Evolutionary conservation across 108 stramenopile genomes (phyloP), one percentile per base, ranked within the genome.

Genomic region (Cyclostephanos tholiformis): DNA sequence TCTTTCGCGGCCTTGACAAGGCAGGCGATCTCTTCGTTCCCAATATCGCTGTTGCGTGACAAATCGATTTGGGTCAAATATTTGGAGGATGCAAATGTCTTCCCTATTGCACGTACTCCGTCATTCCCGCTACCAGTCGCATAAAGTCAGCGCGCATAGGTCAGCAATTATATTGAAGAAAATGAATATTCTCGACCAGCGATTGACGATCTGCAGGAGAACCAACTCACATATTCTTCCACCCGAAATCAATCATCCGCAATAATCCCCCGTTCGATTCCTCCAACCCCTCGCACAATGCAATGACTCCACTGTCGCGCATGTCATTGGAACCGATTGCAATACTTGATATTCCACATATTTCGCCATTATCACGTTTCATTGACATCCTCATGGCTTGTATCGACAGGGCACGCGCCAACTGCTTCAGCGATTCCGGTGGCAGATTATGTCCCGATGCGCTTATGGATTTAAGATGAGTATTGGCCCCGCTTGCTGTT

Each of bases 381-480:
- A 16, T 12, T 30, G 48, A 19, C 13, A 36, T 74, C 29, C 52
- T n/a, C n/a, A n/a, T 57, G 39, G 62, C 49, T 60, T 72, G 69
- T 5, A 35, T 49, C 46, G 86, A 75, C 38, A 86, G 57, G 13
- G 89, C 88, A 12, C 48, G 63, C 20, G 88, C 92, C 35, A 93
- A 82, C 46, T 23, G 30, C 39, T 66, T 57, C 67, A 92, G 66
- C n/a, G 86, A 75, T 27, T 68, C 74, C 4, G 78, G 67, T 19
- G 83, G 67, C 16, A 93, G 41, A 16, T 36, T 32, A 75, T 93
- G 92, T 11, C 92, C 92, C 26, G 92, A 93, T 50, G 92, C 92
- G 51, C 85, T 84, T 10, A 93, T 68, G 19, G 85, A 72, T 43
- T 39, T 57, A 44, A 89, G 78, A 32, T 86, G 64, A n/a, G 81